Evolutionary conservation across 1,139 yeast species (phyloP), one percentile per base, ranked within the genome.

Genomic region (Geotrichum siamense): DNA sequence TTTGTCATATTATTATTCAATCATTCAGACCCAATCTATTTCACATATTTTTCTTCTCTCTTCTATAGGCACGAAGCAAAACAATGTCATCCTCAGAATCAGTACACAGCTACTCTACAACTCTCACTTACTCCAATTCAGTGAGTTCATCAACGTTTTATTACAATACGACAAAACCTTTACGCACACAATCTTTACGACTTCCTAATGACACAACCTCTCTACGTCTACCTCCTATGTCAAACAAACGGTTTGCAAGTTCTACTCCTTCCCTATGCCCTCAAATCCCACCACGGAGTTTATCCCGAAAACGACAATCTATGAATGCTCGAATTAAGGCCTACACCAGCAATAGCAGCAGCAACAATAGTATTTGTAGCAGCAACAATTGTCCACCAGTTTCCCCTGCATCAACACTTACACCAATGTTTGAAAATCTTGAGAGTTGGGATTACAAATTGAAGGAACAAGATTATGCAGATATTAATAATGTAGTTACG

Each of bases 211-310:
- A 8, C n/a, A 30, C n/a, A 16, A 19, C 19, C 6, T 5, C 34
- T 30, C 34, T 16, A 5, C n/a, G 19, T 30, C 34, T 21, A 17
- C 34, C 34, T 19, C 34, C 34, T 12, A 30, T 30, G 21, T 30
- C 34, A 6, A 30, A 9, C n/a, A 16, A 12, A 5, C n/a, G 34
- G 9, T 30, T 30, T 16, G 15, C 19, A 10, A 5, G n/a, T 17
- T 15, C 34, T 5, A 15, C 34, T 5, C 34, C 31, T 16, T 28
- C 31, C n/a, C 31, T 28, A 12, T 16, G 15, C 6, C 31, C 21
- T 30, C 34, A n/a, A 30, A 30, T 30, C 9, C 34, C 34, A 5
- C 34, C 34, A 10, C 34, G 34, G 5, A 30, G 21, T 16, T 8
- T 16, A n/a, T 30, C 34, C 6, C 34, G 34, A 16, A 19, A 8